Evolutionary conservation across 805 yeast species (phyloP).

Genomic region (Komagataella populi): DNA sequence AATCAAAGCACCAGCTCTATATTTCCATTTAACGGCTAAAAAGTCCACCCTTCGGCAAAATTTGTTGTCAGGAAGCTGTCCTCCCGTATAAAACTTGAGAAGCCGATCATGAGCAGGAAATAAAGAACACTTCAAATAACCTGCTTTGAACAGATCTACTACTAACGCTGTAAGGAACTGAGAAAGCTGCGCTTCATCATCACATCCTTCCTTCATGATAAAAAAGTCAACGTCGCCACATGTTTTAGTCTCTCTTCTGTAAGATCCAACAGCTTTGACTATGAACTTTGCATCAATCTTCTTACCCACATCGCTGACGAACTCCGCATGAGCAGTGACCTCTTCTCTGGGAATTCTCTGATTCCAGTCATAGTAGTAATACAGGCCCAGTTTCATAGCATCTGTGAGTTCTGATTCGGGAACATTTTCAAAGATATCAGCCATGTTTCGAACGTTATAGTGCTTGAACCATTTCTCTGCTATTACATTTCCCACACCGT

Average conservation of each 20-base stretch:
- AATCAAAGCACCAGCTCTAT: constrained; percentile 31
- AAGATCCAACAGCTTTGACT: constrained; percentile 34
- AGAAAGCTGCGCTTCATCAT: constrained; percentile 9
- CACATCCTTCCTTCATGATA: constrained; percentile 21
- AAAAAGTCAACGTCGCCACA: constrained; percentile 45
- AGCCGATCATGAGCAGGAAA: constrained; percentile 1
- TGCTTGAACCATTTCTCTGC: constrained; percentile 21
- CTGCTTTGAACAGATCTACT: constrained; percentile 2
- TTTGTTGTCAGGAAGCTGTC: constrained; percentile 13
- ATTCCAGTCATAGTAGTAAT: constrained; percentile 33
- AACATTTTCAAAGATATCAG: constrained; percentile 17
- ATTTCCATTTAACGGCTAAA: constrained; percentile 28
- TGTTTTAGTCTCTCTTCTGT: constrained; percentile 28
- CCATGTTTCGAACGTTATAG: constrained; percentile 19
- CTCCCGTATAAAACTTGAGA: constrained; percentile 23
- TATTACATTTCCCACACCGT: constrained; percentile 33
- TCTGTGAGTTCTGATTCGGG: constrained; percentile 8
- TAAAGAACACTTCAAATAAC: constrained; percentile 11
- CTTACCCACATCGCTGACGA: constrained; percentile 13
- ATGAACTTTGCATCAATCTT: constrained; percentile 21
- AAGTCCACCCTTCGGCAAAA: constrained; percentile 42
- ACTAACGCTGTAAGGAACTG: constrained; percentile 8
- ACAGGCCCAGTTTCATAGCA: constrained; percentile 24
- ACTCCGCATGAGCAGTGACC: constrained; percentile 24
- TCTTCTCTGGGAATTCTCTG: constrained; percentile 29